Base-by-base conservation (phyloP, 441 rosid species). In the Jatropha multifida region DNA sequence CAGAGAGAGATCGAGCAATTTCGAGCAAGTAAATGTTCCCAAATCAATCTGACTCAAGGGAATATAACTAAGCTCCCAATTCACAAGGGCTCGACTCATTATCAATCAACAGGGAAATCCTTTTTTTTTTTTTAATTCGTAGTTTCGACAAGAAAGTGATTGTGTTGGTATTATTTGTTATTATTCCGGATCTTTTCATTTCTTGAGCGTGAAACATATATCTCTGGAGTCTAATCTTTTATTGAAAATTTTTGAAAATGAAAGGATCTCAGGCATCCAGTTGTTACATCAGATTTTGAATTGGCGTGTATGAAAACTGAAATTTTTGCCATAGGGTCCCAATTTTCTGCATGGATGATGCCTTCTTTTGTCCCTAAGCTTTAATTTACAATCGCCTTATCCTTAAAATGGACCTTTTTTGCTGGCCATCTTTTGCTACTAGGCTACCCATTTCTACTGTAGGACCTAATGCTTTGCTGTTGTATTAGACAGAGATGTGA, bases 281-380 rank as follows among this genome's bases (percentile, higher is more conserved):
- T 63, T 62, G 49, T 18, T 54, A 65, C 66, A 44, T 68, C 49
- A 37, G 15, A 65, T 54, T 76, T 64, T 80, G 68, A 46, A 64
- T 27, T 64, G 41, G 4, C 37, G 15, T 56, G 77, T 62, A 26
- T 32, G 69, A 9, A 41, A 59, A 73, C 5, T 59, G 59, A 55
- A 23, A 14, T 51, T 27, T 68, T 75, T 59, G 69, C 44, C 37
- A 18, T 2, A 38, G 23, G 41, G 32, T 7, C 27, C 51, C 58
- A 2, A 46, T 69, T 73, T 64, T 38, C 73, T 20, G 6, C 4
- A 10, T 51, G 6, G 73, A 46, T 61, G 44, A n/a, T 60, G 54
- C 59, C 0, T 23, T 23, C 11, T n/a, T 41, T 48, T 58, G 5
- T 54, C 17, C 59, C 62, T 65, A 38, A 59, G 56, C 51, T 70